phyloP scores from a whole-genome alignment of 2,329 filamentous ascomycete species.

The Pyrenochaeta sp. region DNA sequence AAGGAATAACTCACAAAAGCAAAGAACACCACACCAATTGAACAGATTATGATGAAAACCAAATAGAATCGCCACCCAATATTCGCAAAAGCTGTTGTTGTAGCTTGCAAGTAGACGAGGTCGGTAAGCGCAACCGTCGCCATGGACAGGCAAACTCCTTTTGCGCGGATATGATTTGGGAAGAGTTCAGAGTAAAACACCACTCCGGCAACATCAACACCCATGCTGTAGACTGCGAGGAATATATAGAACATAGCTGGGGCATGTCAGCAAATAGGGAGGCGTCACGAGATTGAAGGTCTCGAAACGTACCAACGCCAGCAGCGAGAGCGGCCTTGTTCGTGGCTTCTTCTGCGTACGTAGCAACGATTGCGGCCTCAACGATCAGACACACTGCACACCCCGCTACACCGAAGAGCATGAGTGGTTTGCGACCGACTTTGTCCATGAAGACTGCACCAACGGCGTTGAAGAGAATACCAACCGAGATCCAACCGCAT shows the following conservation, averaged over 20 bases:
- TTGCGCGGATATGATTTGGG: slow-evolving; percentile 31
- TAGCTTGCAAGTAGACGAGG: slow-evolving; percentile 37
- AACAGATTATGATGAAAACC: slow-evolving; percentile 33
- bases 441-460: slow-evolving; percentile 24
- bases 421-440: slow-evolving; percentile 24
- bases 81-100: slow-evolving; percentile 40
- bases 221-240: slow-evolving; percentile 27
- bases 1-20: slow-evolving; percentile 13
- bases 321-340: slow-evolving; percentile 29
- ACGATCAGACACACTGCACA: slow-evolving; percentile 31
- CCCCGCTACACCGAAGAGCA: slow-evolving; percentile 30
- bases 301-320: slow-evolving; percentile 22
- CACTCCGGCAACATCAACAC: slow-evolving; percentile 30
- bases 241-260: slow-evolving; percentile 29
- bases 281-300: background rate
- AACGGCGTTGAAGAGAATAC: slow-evolving; percentile 27
- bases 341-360: slow-evolving; percentile 26
- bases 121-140: slow-evolving; percentile 48
- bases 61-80: slow-evolving; percentile 44
- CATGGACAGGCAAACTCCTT: slow-evolving; percentile 31
- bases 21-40: slow-evolving; percentile 20
- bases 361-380: slow-evolving; percentile 33
- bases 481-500: slow-evolving; percentile 36
- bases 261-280: background rate
- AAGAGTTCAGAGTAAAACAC: slow-evolving; percentile 28